A percentile compares a stretch with the other conserved stretches of the same genome.
phyloP scores from a whole-genome alignment of 768 basidiomycete species.

The Podaxis sp. region DNA sequence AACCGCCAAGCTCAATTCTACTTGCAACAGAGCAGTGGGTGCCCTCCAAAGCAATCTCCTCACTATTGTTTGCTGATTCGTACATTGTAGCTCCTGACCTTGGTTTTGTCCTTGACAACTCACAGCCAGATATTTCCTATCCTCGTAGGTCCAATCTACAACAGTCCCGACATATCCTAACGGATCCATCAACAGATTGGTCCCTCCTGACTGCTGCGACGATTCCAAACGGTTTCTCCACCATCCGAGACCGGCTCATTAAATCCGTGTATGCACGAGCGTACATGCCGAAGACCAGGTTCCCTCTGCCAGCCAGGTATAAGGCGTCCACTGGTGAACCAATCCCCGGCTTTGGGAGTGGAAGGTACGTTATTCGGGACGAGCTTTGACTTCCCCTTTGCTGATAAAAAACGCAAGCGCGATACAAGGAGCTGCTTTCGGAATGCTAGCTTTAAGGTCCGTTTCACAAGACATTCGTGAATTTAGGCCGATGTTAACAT shows the following conservation, averaged over 20 bases:
- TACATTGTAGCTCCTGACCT: not conserved
- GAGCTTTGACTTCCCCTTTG: not conserved
- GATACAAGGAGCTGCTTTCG: conserved; percentile 32
- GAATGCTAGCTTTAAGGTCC: conserved; percentile 27
- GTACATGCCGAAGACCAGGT: conserved; percentile 20
- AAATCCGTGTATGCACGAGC: conserved; percentile 19
- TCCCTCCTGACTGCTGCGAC: conserved; percentile 48
- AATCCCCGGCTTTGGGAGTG: conserved; percentile 12
- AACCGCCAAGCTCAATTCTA: conserved; percentile 20
- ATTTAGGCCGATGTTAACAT: not conserved
- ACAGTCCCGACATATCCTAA: not conserved
- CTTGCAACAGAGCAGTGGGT: conserved; percentile 4
- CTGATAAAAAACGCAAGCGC: conserved; percentile 20
- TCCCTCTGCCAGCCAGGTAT: conserved; percentile 27
- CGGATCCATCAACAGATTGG: conserved; percentile 37
- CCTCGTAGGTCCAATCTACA: not conserved
- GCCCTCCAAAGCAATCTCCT: not conserved
- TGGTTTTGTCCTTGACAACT: conserved; percentile 23
- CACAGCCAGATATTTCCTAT: conserved; percentile 22
- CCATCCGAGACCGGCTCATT: conserved; percentile 40
- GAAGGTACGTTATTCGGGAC: conserved; percentile 4
- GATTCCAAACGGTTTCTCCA: conserved; percentile 24
- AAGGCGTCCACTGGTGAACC: conserved; percentile 18
- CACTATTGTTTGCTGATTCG: not conserved
- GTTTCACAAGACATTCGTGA: conserved; percentile 1